A percentile compares a stretch with the other conserved stretches of the same genome.
Conservation (phyloP, 1,284 basidiomycete species). For the Amylostereum chailletii region DNA sequence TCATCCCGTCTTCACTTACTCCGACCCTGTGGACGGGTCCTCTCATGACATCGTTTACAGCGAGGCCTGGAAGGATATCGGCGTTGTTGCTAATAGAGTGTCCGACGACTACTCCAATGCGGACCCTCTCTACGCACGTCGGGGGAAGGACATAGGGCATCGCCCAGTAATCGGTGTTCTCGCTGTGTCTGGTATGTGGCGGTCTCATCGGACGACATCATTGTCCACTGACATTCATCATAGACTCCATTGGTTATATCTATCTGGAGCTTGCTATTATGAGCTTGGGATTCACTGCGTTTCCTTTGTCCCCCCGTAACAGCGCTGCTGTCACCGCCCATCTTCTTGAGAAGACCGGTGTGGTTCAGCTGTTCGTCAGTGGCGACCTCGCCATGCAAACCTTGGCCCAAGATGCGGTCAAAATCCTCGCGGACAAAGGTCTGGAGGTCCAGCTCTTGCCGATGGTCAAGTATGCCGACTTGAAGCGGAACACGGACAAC, state of each 20-base stretch:
- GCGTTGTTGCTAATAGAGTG: not conserved
- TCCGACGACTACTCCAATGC: not conserved
- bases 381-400: not conserved
- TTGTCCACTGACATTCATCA: not conserved
- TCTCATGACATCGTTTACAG: not conserved
- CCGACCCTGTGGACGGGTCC: slow-evolving; percentile 7
- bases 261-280: not conserved
- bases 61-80: not conserved
- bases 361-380: not conserved
- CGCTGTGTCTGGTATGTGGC: not conserved
- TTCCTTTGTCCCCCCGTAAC: not conserved
- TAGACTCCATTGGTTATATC: not conserved
- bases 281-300: not conserved
- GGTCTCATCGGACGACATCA: not conserved
- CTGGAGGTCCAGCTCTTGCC: not conserved
- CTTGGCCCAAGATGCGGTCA: not conserved
- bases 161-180: not conserved
- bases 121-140: too few species aligned
- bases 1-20: slow-evolving; percentile 16
- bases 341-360: not conserved
- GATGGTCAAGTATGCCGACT: not conserved
- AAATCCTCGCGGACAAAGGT: not conserved
- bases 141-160: not conserved
- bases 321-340: not conserved
- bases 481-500: not conserved